Percentiles rank a stretch among this genome's conserved stretches.
These are phyloP conservation scores for Colletotrichum sp. DNA, from an alignment of 2,329 filamentous ascomycete genomes.

Conservation along the genomic window DNA sequence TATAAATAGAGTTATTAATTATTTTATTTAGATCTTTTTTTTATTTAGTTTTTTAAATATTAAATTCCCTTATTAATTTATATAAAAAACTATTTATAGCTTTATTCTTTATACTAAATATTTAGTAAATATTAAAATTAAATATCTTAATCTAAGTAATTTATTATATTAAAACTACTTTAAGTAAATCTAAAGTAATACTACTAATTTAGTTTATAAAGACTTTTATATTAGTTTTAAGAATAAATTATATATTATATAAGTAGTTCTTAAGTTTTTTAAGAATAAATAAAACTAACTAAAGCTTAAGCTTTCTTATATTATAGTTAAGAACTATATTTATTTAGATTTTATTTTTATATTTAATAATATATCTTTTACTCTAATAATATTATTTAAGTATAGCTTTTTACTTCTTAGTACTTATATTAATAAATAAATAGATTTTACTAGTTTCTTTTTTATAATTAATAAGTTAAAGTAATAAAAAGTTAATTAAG, in stretches of 20 bases:
- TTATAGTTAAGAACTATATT: not conserved
- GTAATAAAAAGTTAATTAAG: not conserved
- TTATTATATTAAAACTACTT: not conserved
- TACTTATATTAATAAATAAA: not conserved
- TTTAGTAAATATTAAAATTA: not conserved
- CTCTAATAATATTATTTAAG: not conserved
- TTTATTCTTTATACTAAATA: not conserved
- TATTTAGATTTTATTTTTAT: not conserved
- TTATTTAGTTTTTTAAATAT: not conserved
- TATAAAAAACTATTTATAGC: not conserved
- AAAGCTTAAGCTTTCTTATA: not conserved
- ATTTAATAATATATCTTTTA: not conserved
- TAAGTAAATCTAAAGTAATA: not conserved
- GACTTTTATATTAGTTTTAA: not conserved
- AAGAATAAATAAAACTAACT: no score
- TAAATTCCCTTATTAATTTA: not conserved
- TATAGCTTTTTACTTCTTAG: rapidly evolving
- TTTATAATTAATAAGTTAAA: not conserved
- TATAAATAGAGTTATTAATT: not conserved
- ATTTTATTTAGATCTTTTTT: not conserved
- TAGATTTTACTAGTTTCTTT: not conserved
- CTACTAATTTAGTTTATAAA: not conserved
- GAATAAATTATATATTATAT: not conserved
- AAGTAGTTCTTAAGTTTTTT: no score
- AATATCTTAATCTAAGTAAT: not conserved